phyloP scores from a whole-genome alignment of 139 green algal species.

The Chlorella sp. region DNA sequence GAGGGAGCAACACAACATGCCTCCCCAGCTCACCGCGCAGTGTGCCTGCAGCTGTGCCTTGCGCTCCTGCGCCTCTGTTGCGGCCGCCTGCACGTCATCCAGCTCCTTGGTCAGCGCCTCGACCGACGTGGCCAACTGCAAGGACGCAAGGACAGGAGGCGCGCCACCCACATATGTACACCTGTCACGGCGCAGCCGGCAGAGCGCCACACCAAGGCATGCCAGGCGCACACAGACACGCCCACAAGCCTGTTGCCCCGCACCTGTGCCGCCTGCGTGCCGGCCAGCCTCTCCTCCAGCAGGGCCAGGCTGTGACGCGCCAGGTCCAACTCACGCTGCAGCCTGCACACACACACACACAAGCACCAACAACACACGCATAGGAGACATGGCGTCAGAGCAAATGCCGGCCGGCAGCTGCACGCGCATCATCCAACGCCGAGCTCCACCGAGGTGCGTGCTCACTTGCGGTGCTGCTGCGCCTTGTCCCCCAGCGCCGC shows the following conservation, averaged over 20 bases:
- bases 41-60: conserved; percentile 56
- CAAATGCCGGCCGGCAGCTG: neutral
- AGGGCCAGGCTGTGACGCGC: conserved; percentile 63
- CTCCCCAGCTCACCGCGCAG: conserved; percentile 49
- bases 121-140: conserved; percentile 52
- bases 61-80: conserved; percentile 38
- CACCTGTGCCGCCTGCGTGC: conserved; percentile 66
- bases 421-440: neutral
- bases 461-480: conserved; percentile 51
- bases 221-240: too few relatives aligned
- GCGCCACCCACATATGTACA: neutral
- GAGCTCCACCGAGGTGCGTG: neutral
- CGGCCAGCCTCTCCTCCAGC: conserved; percentile 55
- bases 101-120: conserved; percentile 51
- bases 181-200: too few relatives aligned
- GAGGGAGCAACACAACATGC: neutral
- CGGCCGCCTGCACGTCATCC: conserved; percentile 35
- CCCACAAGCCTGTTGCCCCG: neutral
- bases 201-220: too few relatives aligned
- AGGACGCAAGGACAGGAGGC: neutral
- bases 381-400: neutral
- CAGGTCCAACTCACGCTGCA: conserved; percentile 73
- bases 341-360: conserved; percentile 20
- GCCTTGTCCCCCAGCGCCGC: conserved; percentile 22
- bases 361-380: neutral